Conservation (phyloP, 257 asterid species). For the Przewalskia tangutica region DNA sequence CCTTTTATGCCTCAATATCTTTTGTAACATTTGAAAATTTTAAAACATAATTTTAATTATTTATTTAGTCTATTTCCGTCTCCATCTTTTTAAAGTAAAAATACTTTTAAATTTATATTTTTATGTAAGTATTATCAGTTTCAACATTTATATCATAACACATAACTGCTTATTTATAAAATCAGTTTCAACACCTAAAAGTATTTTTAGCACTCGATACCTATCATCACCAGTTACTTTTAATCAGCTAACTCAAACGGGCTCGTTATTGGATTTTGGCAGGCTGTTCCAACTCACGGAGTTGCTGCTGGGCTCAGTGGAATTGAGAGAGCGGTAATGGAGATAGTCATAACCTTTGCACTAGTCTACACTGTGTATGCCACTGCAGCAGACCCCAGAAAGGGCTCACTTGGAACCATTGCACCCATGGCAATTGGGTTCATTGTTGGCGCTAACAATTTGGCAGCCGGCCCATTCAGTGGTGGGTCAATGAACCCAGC, state of each 20-base stretch:
- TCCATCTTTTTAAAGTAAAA: neutral
- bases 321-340: conserved; percentile 49
- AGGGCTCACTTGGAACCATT: conserved; percentile 54
- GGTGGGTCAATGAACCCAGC: conserved; percentile 88
- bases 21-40: too few species aligned
- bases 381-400: conserved; percentile 75
- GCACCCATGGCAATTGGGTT: conserved; percentile 77
- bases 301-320: conserved; percentile 42
- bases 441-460: conserved; percentile 63
- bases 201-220: neutral
- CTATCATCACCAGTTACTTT: neutral
- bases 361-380: conserved; percentile 71
- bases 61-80: neutral
- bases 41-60: too few species aligned
- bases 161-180: too few species aligned
- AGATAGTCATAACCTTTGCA: conserved; percentile 56
- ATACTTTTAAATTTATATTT: too few species aligned
- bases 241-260: neutral
- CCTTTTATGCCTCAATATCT: too few species aligned
- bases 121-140: too few species aligned
- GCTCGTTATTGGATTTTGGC: neutral
- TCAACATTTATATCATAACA: too few species aligned
- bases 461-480: conserved; percentile 72
- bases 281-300: conserved; percentile 60
- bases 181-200: too few species aligned